Evolutionary conservation across 306 rosid genomes (phyloP).

Genomic region (Corylus avellana): DNA sequence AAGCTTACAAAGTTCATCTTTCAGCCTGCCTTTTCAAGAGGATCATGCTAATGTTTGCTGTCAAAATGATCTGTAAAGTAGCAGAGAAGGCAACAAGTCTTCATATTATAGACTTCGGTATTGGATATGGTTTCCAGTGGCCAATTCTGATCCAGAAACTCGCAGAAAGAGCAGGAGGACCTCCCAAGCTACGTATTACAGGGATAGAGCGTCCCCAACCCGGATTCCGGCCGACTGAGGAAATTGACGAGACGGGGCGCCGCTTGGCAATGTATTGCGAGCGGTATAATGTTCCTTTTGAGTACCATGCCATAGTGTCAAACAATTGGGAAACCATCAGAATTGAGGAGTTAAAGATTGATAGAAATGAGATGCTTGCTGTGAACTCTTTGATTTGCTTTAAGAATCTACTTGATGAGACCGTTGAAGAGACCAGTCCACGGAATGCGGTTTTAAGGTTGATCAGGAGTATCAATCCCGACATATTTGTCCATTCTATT

Average conservation of each 20-base stretch:
- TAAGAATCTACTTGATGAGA: background rate
- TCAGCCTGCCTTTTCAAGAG: conserved; percentile 55
- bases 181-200: conserved; percentile 49
- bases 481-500: background rate
- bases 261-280: conserved; percentile 65
- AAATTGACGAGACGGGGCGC: conserved; percentile 74
- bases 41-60: conserved; percentile 42
- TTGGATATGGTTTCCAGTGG: conserved; percentile 78
- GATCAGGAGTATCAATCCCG: background rate
- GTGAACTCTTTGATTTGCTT: background rate
- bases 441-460: background rate
- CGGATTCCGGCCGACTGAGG: conserved; percentile 71
- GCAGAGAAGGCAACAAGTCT: conserved; percentile 43
- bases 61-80: conserved; percentile 40
- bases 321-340: background rate
- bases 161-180: conserved; percentile 48
- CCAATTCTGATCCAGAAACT: conserved; percentile 59
- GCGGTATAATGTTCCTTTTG: conserved; percentile 70
- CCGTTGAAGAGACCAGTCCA: background rate
- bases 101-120: conserved; percentile 72
- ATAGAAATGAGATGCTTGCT: background rate
- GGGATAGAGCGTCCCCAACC: conserved; percentile 77
- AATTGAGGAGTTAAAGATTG: conserved; percentile 3
- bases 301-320: conserved; percentile 40
- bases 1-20: conserved; percentile 53